These are phyloP conservation scores for Neurospora sp. DNA, from an alignment of 495 filamentous ascomycete species.

Conservation along the genomic window DNA sequence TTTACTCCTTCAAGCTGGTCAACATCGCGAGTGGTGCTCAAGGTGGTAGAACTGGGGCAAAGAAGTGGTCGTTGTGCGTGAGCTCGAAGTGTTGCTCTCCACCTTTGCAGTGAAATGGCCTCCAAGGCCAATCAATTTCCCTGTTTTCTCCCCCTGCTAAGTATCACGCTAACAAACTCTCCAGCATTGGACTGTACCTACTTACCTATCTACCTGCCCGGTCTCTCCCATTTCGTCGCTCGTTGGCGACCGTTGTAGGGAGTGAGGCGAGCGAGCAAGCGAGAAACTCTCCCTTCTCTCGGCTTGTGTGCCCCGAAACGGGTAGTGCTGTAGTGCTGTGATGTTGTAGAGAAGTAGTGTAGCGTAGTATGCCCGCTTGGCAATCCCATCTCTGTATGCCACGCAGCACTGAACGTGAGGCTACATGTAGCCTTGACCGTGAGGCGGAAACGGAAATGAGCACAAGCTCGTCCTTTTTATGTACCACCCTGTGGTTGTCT, in stretches of 20 bases:
- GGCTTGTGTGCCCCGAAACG: not conserved
- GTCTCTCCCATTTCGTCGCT: not conserved
- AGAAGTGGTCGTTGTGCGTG: too few relatives aligned
- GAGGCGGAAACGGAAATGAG: not conserved
- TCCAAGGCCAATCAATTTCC: too few relatives aligned
- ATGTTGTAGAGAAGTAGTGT: not conserved
- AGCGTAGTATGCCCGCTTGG: not conserved
- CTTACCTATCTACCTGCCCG: not conserved
- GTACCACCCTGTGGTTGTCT: not conserved
- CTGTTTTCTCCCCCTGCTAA: too few relatives aligned
- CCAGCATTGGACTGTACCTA: not conserved
- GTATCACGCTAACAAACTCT: too few relatives aligned
- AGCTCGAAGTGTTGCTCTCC: too few relatives aligned
- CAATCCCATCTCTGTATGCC: not conserved
- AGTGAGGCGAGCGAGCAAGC: not conserved
- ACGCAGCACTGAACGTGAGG: not conserved
- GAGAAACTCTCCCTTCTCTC: not conserved
- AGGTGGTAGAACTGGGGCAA: too few relatives aligned
- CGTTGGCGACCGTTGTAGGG: not conserved
- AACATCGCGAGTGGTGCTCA: too few relatives aligned
- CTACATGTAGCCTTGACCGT: not conserved
- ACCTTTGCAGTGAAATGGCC: too few relatives aligned
- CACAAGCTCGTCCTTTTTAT: not conserved
- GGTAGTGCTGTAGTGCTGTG: not conserved
- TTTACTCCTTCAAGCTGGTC: too few relatives aligned